Base-by-base conservation (phyloP, 1,284 basidiomycete species). In the Marasmius sp. region DNA sequence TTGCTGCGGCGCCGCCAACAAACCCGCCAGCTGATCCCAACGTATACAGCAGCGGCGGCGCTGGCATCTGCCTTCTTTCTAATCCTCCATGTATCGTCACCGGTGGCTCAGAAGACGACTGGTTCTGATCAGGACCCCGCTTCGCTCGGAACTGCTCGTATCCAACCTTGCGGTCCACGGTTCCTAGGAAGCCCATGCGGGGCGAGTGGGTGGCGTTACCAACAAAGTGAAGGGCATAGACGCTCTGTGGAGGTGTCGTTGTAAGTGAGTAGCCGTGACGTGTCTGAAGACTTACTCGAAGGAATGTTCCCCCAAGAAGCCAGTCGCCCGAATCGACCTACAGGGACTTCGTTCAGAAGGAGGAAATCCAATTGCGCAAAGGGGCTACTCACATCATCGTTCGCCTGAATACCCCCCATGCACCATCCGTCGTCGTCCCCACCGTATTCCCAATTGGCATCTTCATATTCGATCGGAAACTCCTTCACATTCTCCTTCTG, bases 281-380 rank as follows among this genome's bases (percentile, higher is more conserved):
- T 18, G 16, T 18, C 3, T n/a, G 34, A 37, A 18, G 12, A 74
- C 79, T 60, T 64, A 83, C 84, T 66, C 85, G 78, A 60, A 87
- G 74, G 65, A 85, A 87, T 18, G 79, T 76, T 62, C 84, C 84
- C 14, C 85, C 85, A 20, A 86, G 75, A 16, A 87, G 75, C 86
- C 86, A 87, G 70, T 87, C 86, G 4, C 82, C 84, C n/a, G 82
- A 82, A 65, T 79, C 79, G 43, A 87, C 81, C 80, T 86, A n/a
- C n/a, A 45, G 43, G 37, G 34, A 47, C 36, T 47, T 47, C 53
- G 41, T 8, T 45, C 27, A 58, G 22, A 61, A 14, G 38, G 34
- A 50, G 20, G 38, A n/a, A 50, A 37, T 22, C 10, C 47, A 59
- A 7, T 22, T 16, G 33, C n/a, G 39, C 20, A 36, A 9, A 22